Percentiles rank a stretch among this genome's conserved stretches.
These are phyloP conservation scores for Stropharia rugosoannulata DNA, from an alignment of 768 basidiomycete species.

Conservation along the genomic window DNA sequence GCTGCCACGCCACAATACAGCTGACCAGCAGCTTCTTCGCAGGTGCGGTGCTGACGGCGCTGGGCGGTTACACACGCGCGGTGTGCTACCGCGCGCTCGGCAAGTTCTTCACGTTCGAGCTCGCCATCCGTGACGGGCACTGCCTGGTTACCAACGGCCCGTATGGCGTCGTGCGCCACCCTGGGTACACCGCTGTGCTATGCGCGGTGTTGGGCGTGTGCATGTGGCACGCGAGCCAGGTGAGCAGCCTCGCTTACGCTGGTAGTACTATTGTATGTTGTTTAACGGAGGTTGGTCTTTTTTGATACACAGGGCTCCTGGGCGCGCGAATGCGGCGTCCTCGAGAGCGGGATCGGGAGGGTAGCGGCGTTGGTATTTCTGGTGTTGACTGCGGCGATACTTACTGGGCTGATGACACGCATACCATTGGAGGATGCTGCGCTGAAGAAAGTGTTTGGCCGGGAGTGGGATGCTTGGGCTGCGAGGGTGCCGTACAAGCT, in stretches of 20 bases:
- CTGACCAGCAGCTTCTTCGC: conserved; percentile 31
- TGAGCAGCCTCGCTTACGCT: conserved; percentile 16
- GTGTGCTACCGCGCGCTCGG: conserved; percentile 47
- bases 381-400: conserved; percentile 28
- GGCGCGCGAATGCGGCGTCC: conserved; percentile 40
- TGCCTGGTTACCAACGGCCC: conserved; percentile 46
- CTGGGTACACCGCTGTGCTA: conserved; percentile 46
- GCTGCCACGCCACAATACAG: not conserved
- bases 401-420: conserved; percentile 33
- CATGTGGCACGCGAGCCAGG: conserved; percentile 34
- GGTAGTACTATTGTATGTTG: not conserved
- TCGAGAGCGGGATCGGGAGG: conserved; percentile 31
- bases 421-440: conserved; percentile 46
- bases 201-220: conserved; percentile 32
- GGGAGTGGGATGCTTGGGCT: conserved; percentile 44
- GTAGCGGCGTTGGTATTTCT: conserved; percentile 24
- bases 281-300: not conserved
- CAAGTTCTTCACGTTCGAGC: conserved; percentile 49
- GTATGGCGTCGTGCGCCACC: conserved; percentile 48
- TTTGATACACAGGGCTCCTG: conserved; percentile 40
- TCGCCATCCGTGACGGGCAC: conserved; percentile 47
- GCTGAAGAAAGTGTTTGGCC: conserved; percentile 37
- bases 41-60: conserved; percentile 35
- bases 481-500: conserved; percentile 44
- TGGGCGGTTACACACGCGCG: conserved; percentile 42